These are phyloP conservation scores for Rhododendron molle DNA, from an alignment of 148 eudicot species.

Conservation along the genomic window DNA sequence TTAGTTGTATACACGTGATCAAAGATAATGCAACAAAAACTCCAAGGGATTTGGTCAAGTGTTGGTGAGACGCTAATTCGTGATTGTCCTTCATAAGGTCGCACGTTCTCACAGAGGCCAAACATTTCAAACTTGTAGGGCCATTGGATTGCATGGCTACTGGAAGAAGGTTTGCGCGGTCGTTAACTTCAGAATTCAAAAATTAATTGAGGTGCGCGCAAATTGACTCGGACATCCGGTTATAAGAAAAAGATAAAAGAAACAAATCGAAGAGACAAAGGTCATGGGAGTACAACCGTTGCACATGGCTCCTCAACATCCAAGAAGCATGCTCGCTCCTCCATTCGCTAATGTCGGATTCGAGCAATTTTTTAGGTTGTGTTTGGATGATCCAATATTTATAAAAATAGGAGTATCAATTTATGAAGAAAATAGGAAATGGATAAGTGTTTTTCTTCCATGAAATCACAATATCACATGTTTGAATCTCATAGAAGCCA, in stretches of 20 bases:
- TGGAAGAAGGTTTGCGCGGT: too few species aligned
- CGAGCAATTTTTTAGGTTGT: background rate
- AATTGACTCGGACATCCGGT: too few species aligned
- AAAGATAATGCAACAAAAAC: background rate
- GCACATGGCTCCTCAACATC: background rate
- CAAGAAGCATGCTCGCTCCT: background rate
- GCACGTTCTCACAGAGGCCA: too few species aligned
- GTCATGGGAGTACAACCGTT: background rate
- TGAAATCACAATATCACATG: too few species aligned
- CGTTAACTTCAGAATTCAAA: too few species aligned
- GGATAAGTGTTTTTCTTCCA: background rate
- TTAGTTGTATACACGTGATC: background rate
- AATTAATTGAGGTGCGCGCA: too few species aligned
- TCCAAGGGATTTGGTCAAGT: too few species aligned
- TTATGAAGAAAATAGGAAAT: background rate
- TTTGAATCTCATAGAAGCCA: too few species aligned
- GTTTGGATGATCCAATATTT: background rate
- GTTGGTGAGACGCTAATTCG: too few species aligned
- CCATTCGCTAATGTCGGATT: background rate
- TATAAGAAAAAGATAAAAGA: background rate
- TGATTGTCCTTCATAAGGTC: too few species aligned
- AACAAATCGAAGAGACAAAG: background rate
- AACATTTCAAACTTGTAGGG: too few species aligned
- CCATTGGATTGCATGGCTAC: too few species aligned
- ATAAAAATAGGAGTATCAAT: background rate